Evolutionary conservation across 148 eudicot genomes (phyloP), one percentile per base, ranked within the genome.

Genomic region (Nepenthes mirabilis): DNA sequence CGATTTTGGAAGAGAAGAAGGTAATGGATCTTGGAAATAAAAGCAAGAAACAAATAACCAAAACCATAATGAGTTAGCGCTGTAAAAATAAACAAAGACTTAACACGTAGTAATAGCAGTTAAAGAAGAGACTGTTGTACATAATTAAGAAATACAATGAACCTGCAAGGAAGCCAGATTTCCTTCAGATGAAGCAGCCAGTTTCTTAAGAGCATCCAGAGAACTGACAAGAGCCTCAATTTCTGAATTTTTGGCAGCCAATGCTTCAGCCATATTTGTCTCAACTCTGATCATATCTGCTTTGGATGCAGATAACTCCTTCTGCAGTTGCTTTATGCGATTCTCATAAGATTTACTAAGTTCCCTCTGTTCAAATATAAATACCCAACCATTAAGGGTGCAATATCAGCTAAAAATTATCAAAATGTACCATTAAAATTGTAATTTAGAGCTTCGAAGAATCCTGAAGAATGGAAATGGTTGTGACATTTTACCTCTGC

Each of bases 81-180:
- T 40, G 45, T 8, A 40, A 40, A 8, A 4, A 40, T 40, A 40
- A 4, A 40, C 8, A 8, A 40, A 3, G 45, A 40, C 45, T 40
- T n/a, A 11, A 49, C 11, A 49, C 14, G 13, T 6, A 49, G 52
- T 2, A 49, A n/a, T n/a, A 12, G 48, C 52, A 10, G 3, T n/a
- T 10, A 6, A 49, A 5, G 52, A n/a, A n/a, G 52, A 49, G 14
- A 49, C 12, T 11, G 14, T 49, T 5, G 11, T 5, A 11, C 12
- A 49, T 10, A n/a, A 49, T 11, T 10, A 49, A 49, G 11, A 33
- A 14, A 36, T 36, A 57, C 32, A 12, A 34, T 59, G 60, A 56
- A 94, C 99, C 97, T 94, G 99, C 70, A 94, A 65, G n/a, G 99
- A 81, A 50, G 91, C 84, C 73, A 94, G 57, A 83, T 82, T 94